Conservation (phyloP, 306 rosid species). For the Citrullus amarus region DNA sequence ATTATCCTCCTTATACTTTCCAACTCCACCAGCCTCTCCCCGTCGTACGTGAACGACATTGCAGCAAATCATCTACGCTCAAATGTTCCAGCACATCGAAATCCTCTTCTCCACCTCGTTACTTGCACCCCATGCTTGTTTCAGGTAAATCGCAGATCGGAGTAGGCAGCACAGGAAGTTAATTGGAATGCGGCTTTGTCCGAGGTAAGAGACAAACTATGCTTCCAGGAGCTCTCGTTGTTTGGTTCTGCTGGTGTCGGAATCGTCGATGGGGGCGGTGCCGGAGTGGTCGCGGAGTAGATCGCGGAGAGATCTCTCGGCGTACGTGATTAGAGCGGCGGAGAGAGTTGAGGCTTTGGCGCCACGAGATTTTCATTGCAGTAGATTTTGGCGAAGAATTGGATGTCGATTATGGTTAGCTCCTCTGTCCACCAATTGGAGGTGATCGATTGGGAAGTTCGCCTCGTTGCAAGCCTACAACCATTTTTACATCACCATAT, state of each 20-base stretch:
- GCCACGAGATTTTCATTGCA: constrained; percentile 47
- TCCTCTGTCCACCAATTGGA: constrained; percentile 93
- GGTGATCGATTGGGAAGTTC: constrained; percentile 59
- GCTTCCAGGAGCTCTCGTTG: constrained; percentile 51
- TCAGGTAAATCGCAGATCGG: constrained; percentile 55
- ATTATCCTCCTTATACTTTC: constrained; percentile 62
- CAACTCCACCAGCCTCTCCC: constrained; percentile 65
- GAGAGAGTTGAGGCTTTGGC: constrained; percentile 39
- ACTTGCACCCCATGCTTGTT: constrained; percentile 40
- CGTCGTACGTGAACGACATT: constrained; percentile 63
- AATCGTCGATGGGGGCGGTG: constrained; percentile 7
- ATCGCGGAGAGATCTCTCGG: constrained; percentile 61
- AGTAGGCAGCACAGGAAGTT: constrained; percentile 86
- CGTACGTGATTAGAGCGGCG: constrained; percentile 54
- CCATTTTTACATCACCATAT: too few relatives aligned
- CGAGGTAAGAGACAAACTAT: constrained; percentile 50
- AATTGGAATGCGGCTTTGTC: constrained; percentile 61
- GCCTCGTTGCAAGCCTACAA: constrained; percentile 36
- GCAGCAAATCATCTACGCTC: constrained; percentile 59
- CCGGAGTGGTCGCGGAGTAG: constrained; percentile 81
- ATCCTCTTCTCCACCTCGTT: constrained; percentile 62
- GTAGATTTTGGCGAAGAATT: constrained; percentile 31
- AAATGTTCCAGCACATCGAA: constrained; percentile 59
- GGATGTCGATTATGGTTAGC: constrained; percentile 40
- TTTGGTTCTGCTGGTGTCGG: constrained; percentile 9